A percentile compares a stretch with the other conserved stretches of the same genome.
phyloP scores from a whole-genome alignment of 2,329 filamentous ascomycete genomes.

The Graphiopsis chlorocephala region DNA sequence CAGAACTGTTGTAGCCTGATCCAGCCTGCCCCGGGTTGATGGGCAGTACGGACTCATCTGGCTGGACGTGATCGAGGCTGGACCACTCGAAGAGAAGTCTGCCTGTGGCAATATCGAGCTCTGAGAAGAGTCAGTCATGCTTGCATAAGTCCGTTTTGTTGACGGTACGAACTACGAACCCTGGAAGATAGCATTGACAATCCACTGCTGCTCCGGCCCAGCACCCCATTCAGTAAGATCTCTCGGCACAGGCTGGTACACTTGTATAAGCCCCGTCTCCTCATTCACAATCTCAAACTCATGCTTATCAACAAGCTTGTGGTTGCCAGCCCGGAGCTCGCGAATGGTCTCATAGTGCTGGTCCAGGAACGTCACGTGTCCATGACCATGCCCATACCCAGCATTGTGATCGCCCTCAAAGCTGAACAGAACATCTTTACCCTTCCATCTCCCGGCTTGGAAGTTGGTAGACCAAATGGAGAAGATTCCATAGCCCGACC shows the following conservation, averaged over 20 bases:
- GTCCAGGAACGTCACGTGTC: constrained; percentile 51
- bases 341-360: constrained; percentile 55
- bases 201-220: not conserved
- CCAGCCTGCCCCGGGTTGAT: constrained; percentile 33
- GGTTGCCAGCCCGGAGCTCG: constrained; percentile 49
- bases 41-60: constrained; percentile 39
- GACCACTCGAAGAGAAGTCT: constrained; percentile 55
- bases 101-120: constrained; percentile 50
- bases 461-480: constrained; percentile 51
- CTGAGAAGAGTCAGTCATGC: constrained; percentile 32
- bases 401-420: constrained; percentile 52
- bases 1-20: constrained; percentile 39
- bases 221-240: not conserved
- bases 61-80: constrained; percentile 50
- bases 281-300: not conserved
- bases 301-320: not conserved
- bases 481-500: constrained; percentile 48
- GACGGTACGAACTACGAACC: not conserved
- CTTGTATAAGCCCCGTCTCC: not conserved
- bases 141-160: too few relatives aligned
- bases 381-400: constrained; percentile 43
- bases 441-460: constrained; percentile 49
- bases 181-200: not conserved
- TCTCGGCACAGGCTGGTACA: not conserved
- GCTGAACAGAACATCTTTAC: constrained; percentile 49